Evolutionary conservation across 371 early-diverging fungal species (phyloP).

Genomic region (Umbelopsis sp.): DNA sequence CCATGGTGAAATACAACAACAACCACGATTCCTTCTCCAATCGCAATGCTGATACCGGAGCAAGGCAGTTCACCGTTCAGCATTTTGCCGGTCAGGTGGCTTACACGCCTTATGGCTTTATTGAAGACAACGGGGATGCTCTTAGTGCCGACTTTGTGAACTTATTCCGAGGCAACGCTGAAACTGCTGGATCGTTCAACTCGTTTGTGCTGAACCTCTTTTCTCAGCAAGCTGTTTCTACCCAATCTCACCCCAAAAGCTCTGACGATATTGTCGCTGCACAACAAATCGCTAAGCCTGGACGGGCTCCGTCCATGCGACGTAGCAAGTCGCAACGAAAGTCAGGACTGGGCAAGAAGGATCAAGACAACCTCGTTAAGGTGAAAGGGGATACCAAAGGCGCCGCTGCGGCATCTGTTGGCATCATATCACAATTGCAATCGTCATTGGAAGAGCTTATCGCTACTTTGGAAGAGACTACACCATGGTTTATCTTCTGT

Average conservation of each 20-base stretch:
- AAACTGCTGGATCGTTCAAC: conserved; percentile 60
- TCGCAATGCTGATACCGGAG: conserved; percentile 45
- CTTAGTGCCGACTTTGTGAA: conserved; percentile 85
- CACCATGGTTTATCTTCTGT: conserved; percentile 86
- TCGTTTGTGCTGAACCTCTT: conserved; percentile 43
- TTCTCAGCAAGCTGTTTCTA: conserved; percentile 46
- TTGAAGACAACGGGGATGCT: conserved; percentile 73
- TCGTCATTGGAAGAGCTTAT: conserved; percentile 78
- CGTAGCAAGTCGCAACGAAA: conserved; percentile 40
- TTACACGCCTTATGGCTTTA: conserved; percentile 77
- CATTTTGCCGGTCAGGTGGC: conserved; percentile 78
- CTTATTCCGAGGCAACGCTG: conserved; percentile 68
- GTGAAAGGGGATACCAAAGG: conserved; percentile 6
- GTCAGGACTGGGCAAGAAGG: conserved; percentile 21
- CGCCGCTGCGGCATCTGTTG: conserved; percentile 17
- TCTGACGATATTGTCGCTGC: conserved; percentile 64
- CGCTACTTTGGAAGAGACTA: conserved; percentile 79
- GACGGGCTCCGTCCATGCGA: conserved; percentile 54
- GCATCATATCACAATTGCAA: conserved; percentile 67
- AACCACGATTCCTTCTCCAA: conserved; percentile 47
- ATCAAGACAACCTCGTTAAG: conserved; percentile 22
- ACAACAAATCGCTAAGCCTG: conserved; percentile 58
- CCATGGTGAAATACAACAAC: conserved; percentile 47
- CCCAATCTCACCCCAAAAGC: conserved; percentile 63
- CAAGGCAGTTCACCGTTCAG: conserved; percentile 70